phyloP scores from a whole-genome alignment of 371 early-diverging fungal species.

The Capniomyces stellatus region DNA sequence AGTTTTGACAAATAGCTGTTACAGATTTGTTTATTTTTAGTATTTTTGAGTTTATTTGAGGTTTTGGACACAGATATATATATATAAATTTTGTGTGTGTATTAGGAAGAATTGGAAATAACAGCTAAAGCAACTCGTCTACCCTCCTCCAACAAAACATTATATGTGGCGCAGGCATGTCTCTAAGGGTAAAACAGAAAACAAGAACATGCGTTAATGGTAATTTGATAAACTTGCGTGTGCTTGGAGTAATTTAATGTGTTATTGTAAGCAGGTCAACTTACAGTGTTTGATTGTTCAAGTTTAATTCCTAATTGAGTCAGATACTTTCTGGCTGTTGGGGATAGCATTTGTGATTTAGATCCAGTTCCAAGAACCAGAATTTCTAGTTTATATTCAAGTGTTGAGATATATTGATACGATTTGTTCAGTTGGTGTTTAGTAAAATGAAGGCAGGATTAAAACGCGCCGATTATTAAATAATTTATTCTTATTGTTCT shows the following conservation, averaged over 20 bases:
- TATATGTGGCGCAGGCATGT: slow-evolving; percentile 5
- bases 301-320: slow-evolving; percentile 18
- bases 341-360: slow-evolving; percentile 4
- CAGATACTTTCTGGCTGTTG: slow-evolving; percentile 10
- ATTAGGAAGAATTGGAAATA: background rate
- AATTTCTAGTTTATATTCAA: slow-evolving; percentile 7
- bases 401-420: background rate
- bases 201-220: too few relatives aligned
- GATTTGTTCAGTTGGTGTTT: background rate
- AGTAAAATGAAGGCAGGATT: background rate
- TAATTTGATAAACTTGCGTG: too few relatives aligned
- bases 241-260: too few relatives aligned
- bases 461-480: background rate
- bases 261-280: too few relatives aligned
- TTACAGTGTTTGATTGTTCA: slow-evolving; percentile 16
- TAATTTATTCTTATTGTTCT: background rate
- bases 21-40: too few relatives aligned
- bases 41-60: too few relatives aligned
- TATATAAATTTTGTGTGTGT: too few relatives aligned
- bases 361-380: slow-evolving; percentile 22
- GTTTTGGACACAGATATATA: too few relatives aligned
- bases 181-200: too few relatives aligned
- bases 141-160: slow-evolving; percentile 4
- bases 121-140: slow-evolving; percentile 3
- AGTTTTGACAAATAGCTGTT: too few relatives aligned